Percentiles rank a stretch among this genome's conserved stretches.
Evolutionary conservation across 768 basidiomycete genomes (phyloP).

Genomic region (Daedaleopsis nitida): DNA sequence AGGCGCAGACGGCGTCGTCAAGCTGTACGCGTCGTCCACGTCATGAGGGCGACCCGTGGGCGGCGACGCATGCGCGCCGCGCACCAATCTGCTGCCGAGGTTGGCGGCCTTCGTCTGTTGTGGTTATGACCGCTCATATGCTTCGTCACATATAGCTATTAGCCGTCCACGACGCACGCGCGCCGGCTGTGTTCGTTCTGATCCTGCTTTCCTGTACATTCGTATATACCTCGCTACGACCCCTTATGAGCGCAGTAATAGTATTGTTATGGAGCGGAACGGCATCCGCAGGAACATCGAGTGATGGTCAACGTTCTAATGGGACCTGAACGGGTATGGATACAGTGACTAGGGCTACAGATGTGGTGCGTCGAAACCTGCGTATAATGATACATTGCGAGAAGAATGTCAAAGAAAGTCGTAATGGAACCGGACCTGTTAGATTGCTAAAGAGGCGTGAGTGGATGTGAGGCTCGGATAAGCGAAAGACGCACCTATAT

Average conservation of each 20-base stretch:
- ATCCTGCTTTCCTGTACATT: constrained; percentile 25
- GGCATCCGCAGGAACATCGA: too few species aligned
- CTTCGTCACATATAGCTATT: constrained; percentile 3
- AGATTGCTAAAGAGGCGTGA: constrained; percentile 3
- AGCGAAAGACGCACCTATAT: constrained; percentile 52
- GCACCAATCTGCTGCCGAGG: constrained; percentile 7
- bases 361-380: not conserved
- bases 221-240: constrained; percentile 33
- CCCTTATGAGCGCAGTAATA: constrained; percentile 25
- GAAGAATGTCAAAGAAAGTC: not conserved
- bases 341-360: constrained; percentile 37
- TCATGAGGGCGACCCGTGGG: too few species aligned
- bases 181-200: constrained; percentile 11
- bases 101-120: not conserved
- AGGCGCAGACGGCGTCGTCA: constrained; percentile 94
- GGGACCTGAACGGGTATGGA: not conserved
- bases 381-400: constrained; percentile 4
- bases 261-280: constrained; percentile 20
- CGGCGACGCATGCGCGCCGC: not conserved
- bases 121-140: constrained; percentile 2
- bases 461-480: not conserved
- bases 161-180: not conserved
- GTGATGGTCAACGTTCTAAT: not conserved
- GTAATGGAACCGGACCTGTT: not conserved
- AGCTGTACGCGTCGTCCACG: constrained; percentile 72